A percentile compares a stretch with the other conserved stretches of the same genome.
These are phyloP conservation scores for Zygoascus tannicola DNA, from an alignment of 805 yeast genomes.

Conservation along the genomic window DNA sequence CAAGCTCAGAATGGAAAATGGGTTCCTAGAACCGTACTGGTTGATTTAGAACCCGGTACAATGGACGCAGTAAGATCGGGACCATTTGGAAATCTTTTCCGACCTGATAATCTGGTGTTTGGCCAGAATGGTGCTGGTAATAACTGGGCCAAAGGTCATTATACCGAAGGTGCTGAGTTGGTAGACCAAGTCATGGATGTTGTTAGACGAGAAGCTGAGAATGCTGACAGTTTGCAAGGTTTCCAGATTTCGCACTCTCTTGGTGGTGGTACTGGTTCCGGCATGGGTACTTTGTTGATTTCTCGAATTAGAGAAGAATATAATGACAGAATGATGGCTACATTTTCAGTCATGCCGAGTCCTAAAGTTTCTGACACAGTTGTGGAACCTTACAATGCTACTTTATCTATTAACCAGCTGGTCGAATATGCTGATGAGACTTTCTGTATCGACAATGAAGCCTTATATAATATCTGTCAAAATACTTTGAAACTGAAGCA, in stretches of 20 bases:
- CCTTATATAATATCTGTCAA: conserved; percentile 81
- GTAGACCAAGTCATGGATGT: conserved; percentile 85
- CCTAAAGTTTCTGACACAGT: conserved; percentile 89
- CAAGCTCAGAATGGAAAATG: conserved; percentile 81
- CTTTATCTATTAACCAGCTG: conserved; percentile 81
- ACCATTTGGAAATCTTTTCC: conserved; percentile 72
- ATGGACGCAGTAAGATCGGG: conserved; percentile 78
- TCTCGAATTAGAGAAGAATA: conserved; percentile 84
- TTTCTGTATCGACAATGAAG: conserved; percentile 92
- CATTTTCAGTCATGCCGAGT: conserved; percentile 87
- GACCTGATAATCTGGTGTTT: conserved; percentile 84
- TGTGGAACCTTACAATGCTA: conserved; percentile 91
- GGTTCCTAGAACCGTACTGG: conserved; percentile 88
- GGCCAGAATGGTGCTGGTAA: conserved; percentile 93
- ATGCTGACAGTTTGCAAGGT: conserved; percentile 87
- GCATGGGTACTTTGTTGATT: conserved; percentile 86
- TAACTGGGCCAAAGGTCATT: conserved; percentile 96
- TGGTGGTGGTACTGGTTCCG: conserved; percentile 95
- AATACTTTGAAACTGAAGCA: conserved; percentile 71
- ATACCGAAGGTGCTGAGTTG: conserved; percentile 93
- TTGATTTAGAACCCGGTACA: conserved; percentile 92
- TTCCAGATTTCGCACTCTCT: conserved; percentile 80
- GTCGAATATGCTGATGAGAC: conserved; percentile 89
- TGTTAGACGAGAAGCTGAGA: conserved; percentile 88
- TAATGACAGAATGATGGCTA: conserved; percentile 94